Conservation (phyloP, 2,329 filamentous ascomycete species). For the Orbilia quercus region DNA sequence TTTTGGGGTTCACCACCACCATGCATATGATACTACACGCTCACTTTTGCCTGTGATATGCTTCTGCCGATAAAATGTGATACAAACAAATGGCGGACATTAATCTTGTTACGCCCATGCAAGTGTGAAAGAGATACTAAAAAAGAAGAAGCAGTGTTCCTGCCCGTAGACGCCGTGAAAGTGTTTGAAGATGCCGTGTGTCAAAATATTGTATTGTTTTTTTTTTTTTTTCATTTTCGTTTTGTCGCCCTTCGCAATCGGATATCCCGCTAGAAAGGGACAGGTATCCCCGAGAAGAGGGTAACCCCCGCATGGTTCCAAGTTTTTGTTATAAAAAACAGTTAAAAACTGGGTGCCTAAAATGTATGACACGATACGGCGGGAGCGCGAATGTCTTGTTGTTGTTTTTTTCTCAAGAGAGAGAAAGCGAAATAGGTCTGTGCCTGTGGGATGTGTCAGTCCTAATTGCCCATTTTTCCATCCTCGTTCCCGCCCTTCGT, state of each 20-base stretch:
- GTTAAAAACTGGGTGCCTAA: constrained; percentile 51
- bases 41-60: constrained; percentile 37
- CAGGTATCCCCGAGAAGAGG: constrained; percentile 26
- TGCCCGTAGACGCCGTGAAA: constrained; percentile 53
- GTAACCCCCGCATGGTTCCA: constrained; percentile 38
- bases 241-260: constrained; percentile 20
- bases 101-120: constrained; percentile 22
- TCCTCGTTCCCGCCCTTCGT: constrained; percentile 10
- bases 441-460: constrained; percentile 43
- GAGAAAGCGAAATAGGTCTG: constrained; percentile 28
- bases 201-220: no score
- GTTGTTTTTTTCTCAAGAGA: constrained; percentile 14
- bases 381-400: constrained; percentile 30
- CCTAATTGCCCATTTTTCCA: constrained; percentile 8
- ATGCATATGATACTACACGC: constrained; percentile 33
- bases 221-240: no score
- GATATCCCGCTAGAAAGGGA: constrained; percentile 39
- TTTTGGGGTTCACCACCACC: constrained; percentile 16
- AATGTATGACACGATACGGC: constrained; percentile 44
- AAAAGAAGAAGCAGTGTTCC: constrained; percentile 25
- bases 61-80: constrained; percentile 23
- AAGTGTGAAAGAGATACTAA: constrained; percentile 11
- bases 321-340: constrained; percentile 41
- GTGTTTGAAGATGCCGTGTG: constrained; percentile 28
- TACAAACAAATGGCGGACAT: neutral